Base-by-base conservation (phyloP, 1,284 basidiomycete genomes). In the Rhodotorula glutinis region DNA sequence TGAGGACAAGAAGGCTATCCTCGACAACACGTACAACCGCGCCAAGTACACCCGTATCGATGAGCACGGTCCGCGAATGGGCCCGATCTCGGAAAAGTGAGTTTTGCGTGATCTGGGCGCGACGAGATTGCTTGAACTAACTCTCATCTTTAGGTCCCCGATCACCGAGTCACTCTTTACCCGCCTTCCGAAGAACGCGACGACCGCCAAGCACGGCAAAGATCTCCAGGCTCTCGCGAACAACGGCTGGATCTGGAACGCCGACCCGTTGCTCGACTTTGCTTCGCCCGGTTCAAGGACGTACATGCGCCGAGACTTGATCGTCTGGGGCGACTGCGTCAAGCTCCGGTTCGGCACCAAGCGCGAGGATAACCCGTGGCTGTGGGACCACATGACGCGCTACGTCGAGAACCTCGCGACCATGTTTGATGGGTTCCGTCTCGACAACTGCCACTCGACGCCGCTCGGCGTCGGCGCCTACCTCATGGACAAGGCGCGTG, bases 221-320 rank as follows among this genome's bases (percentile, higher is more conserved):
- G 77, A 83, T 27, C 82, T 85, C 14, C 89, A 93, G 75, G 88
- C 90, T 0, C 81, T 97, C 40, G 95, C 95, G 9, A 97, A 98
- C 80, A 98, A 98, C 76, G 95, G 95, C 11, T 98, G 95, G 95
- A 95, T 98, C 75, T 98, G 95, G 95, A 83, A 89, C 66, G 94
- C 95, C 3, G 88, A 98, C 78, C 95, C 95, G 0, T 83, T 98
- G 27, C 84, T 87, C 72, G 96, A 98, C 81, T 98, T 98, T 80
- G 95, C 94, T 14, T 85, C 91, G n/a, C 85, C 86, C 57, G 89
- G 90, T 1, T 98, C 94, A n/a, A 95, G 95, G 78, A 90, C 93
- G 1, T 98, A 98, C 79, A 84, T 98, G 56, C 88, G 92, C 40
- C 88, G 95, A 60, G 92, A 97, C 79, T 91, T 98, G 57, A 98